Evolutionary conservation across 441 rosid species (phyloP).

Genomic region (Populus tomentosa): DNA sequence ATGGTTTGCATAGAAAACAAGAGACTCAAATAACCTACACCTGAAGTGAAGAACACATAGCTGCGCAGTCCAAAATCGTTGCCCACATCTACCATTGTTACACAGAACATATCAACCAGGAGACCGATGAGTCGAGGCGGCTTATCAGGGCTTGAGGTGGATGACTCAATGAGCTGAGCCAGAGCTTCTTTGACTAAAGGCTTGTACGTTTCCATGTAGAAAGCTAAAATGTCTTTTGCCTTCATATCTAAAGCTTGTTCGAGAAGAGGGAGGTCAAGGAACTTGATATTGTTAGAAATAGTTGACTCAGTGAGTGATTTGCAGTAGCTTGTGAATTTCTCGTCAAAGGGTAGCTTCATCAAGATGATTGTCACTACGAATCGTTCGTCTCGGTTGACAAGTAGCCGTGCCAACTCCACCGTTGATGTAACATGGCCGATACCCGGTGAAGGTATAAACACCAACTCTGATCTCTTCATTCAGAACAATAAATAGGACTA

Average conservation of each 20-base stretch:
- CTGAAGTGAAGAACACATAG: not conserved
- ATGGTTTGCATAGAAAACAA: not conserved
- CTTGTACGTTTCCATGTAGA: not conserved
- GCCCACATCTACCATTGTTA: not conserved
- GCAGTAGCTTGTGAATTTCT: not conserved
- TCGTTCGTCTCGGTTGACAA: not conserved
- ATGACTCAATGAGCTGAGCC: not conserved
- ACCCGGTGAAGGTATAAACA: not conserved
- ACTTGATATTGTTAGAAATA: not conserved
- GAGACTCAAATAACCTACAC: not conserved
- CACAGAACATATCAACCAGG: not conserved
- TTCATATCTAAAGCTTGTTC: not conserved
- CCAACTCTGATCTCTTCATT: not conserved
- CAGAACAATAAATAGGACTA: too few species aligned
- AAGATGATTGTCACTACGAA: not conserved
- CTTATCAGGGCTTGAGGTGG: not conserved
- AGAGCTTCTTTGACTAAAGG: not conserved
- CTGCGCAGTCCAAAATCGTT: not conserved
- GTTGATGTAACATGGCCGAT: not conserved
- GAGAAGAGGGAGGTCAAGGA: not conserved
- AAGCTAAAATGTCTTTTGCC: not conserved
- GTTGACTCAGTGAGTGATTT: not conserved
- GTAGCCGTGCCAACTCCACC: not conserved
- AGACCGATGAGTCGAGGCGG: not conserved
- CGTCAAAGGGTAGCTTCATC: not conserved